Base-by-base conservation (phyloP, 176 grass and related monocot genomes). In the Aegilops longissima region DNA sequence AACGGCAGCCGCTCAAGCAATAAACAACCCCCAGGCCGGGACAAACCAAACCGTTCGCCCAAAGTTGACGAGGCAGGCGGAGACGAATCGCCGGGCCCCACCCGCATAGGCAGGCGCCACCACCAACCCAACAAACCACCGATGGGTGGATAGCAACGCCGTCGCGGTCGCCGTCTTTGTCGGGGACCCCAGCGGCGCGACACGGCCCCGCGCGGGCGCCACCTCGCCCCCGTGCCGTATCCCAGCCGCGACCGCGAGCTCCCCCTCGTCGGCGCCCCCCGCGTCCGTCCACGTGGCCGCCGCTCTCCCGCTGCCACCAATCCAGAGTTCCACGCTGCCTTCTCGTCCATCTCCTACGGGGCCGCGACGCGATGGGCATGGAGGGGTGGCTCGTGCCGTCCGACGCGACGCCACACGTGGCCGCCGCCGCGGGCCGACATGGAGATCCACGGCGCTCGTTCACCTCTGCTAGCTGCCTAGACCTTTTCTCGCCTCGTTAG, bases 111-210 rank as follows among this genome's bases (percentile, higher is more conserved):
- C 44, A 6, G 14, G 16, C 51, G 16, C 51, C 51, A 18, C 51
- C 51, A 54, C 51, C 51, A 6, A 6, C 51, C 51, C 51, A 6
- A 39, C 73, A 61, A 14, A 75, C 34, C 49, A 1, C 12, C 68
- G 18, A 20, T 56, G 42, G 59, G 30, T 59, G 35, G 88, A 87
- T 87, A 83, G 78, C 88, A 64, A 83, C 84, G 84, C 62, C 79
- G 84, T 83, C 84, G 88, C 84, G 52, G 39, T 86, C 78, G 77
- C 35, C 69, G 36, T 51, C 81, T 11, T 78, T 47, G 86, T 83
- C 80, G 72, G 23, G 59, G 35, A 6, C 35, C 17, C 42, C 24
- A 65, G 34, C 14, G 47, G 14, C 47, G 47, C 47, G 47, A 16
- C 47, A 51, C 47, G 44, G 40, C 10, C 40, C 18, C 70, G 5